Conservation (phyloP, 768 basidiomycete species). For the Termitomyces sp. region DNA sequence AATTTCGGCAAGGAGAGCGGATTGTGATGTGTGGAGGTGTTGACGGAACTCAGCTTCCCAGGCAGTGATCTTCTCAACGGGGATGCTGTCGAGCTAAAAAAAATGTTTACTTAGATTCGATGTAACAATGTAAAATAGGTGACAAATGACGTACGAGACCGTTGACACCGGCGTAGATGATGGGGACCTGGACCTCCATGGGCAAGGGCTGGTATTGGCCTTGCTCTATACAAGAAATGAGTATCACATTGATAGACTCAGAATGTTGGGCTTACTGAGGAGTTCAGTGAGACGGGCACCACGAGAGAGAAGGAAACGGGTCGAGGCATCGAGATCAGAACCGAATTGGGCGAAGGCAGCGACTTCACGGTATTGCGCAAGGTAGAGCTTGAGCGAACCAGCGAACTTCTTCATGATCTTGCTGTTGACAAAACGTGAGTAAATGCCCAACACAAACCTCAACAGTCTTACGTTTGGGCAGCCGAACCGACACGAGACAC, state of each 20-base stretch:
- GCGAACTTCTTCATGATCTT: conserved; percentile 99
- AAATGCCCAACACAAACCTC: not conserved
- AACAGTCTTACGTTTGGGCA: conserved; percentile 86
- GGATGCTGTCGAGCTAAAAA: conserved; percentile 83
- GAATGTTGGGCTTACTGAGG: conserved; percentile 55
- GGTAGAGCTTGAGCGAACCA: conserved; percentile 99
- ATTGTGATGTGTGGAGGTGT: conserved; percentile 75
- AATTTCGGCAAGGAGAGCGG: conserved; percentile 80
- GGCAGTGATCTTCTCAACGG: conserved; percentile 89
- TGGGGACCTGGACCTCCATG: conserved; percentile 96
- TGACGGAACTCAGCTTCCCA: conserved; percentile 94
- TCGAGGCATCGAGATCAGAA: conserved; percentile 99
- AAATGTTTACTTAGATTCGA: conserved; percentile 3
- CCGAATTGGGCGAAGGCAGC: conserved; percentile 99
- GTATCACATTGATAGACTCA: not conserved
- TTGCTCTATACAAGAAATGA: conserved; percentile 65
- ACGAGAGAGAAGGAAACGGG: conserved; percentile 96
- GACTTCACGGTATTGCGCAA: conserved; percentile 99
- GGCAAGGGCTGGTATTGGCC: conserved; percentile 95
- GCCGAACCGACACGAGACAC: conserved; percentile 99
- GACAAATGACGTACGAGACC: conserved; percentile 71
- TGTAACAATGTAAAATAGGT: not conserved
- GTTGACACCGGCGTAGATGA: conserved; percentile 99
- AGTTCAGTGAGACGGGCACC: conserved; percentile 98
- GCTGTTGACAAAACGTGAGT: conserved; percentile 31